Conservation (phyloP, 2,329 filamentous ascomycete genomes). For the Claviceps capensis region DNA sequence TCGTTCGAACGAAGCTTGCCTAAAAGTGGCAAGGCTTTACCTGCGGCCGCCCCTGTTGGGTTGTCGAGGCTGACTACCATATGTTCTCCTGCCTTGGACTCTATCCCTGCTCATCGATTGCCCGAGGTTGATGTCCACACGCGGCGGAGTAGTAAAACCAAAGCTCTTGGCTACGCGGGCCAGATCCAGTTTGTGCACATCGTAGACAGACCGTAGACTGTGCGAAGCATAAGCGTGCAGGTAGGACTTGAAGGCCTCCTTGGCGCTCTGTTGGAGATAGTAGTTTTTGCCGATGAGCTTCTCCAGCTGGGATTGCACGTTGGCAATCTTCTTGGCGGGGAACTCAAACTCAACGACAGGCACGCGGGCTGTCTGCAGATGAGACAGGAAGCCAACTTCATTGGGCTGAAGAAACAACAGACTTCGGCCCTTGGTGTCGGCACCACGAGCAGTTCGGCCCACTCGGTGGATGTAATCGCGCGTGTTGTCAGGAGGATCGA, state of each 20-base stretch:
- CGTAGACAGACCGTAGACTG: constrained; percentile 45
- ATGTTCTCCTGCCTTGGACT: constrained; percentile 49
- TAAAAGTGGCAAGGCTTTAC: not conserved
- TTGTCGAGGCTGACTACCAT: constrained; percentile 68
- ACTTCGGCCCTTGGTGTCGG: constrained; percentile 70
- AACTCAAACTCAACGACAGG: constrained; percentile 96
- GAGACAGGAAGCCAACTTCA: constrained; percentile 83
- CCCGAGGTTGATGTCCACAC: constrained; percentile 73
- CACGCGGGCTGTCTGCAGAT: constrained; percentile 82
- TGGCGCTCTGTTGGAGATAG: constrained; percentile 80
- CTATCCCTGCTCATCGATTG: constrained; percentile 65
- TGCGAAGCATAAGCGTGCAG: constrained; percentile 87
- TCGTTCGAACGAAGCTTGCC: not conserved
- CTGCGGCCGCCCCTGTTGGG: constrained; percentile 10
- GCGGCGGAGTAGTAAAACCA: constrained; percentile 63
- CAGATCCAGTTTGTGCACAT: constrained; percentile 72
- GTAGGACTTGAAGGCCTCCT: constrained; percentile 75
- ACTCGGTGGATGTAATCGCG: constrained; percentile 92
- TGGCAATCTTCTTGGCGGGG: constrained; percentile 79
- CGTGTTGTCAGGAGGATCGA: constrained; percentile 85
- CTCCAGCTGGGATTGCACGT: constrained; percentile 82
- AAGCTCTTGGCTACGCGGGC: constrained; percentile 76
- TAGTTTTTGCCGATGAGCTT: constrained; percentile 92
- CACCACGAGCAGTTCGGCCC: constrained; percentile 80
- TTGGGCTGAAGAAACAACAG: constrained; percentile 87